A percentile compares a stretch with the other conserved stretches of the same genome.
Conservation (phyloP, 2,329 filamentous ascomycete genomes). For the Colletotrichum sp. region DNA sequence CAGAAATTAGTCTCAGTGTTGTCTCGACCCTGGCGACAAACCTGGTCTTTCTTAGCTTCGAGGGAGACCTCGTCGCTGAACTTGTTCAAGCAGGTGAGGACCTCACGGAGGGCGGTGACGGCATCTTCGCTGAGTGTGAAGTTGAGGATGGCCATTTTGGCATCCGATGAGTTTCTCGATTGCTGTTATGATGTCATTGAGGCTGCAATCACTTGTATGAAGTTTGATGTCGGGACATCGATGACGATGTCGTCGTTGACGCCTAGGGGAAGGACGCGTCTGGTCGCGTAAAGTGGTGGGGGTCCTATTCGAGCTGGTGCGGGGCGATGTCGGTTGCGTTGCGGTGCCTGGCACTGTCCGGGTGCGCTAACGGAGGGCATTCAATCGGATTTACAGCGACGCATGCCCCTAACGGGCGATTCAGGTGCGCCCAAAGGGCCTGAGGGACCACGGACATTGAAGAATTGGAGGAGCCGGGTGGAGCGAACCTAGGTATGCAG, state of each 20-base stretch:
- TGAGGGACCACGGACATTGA: background rate
- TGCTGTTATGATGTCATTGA: constrained; percentile 43
- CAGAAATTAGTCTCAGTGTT: too few relatives aligned
- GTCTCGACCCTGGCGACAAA: constrained; percentile 34
- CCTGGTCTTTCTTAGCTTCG: constrained; percentile 72
- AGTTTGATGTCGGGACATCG: background rate
- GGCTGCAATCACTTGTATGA: constrained; percentile 27
- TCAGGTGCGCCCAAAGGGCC: background rate
- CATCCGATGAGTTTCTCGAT: background rate
- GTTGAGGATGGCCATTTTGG: constrained; percentile 64
- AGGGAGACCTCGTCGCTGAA: constrained; percentile 82
- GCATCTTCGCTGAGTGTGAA: constrained; percentile 79
- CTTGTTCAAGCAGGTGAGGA: constrained; percentile 75
- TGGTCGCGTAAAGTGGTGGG: background rate
- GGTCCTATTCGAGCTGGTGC: background rate
- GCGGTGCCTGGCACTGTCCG: background rate
- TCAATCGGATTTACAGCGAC: background rate
- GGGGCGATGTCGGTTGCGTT: background rate
- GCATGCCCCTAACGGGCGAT: background rate
- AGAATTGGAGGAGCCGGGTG: background rate
- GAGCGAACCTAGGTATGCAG: background rate
- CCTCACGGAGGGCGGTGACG: constrained; percentile 72
- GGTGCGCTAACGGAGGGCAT: background rate
- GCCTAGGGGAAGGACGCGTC: background rate
- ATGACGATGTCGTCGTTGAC: background rate